Percentiles rank a stretch among this genome's conserved stretches.
Evolutionary conservation across 2,329 filamentous ascomycete genomes (phyloP).

Genomic region (Epicoccum nigrum): DNA sequence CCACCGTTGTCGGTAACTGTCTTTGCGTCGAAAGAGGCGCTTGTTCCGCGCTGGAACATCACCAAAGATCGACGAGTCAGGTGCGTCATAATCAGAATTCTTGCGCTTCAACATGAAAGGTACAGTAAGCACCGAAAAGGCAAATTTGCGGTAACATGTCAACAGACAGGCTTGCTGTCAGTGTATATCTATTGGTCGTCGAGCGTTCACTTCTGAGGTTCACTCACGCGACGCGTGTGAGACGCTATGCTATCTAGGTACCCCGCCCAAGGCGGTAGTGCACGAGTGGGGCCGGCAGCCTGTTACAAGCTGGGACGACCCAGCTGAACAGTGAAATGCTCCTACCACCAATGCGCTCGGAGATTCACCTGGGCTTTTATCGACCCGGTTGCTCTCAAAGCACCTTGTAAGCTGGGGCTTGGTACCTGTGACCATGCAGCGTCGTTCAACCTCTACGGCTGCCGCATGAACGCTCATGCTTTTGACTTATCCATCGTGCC

Average conservation of each 20-base stretch:
- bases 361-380: no score
- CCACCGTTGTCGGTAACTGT: constrained; percentile 26
- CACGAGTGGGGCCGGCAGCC: constrained; percentile 15
- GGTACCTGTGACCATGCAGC: background rate
- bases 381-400: background rate
- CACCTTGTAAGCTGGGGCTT: background rate
- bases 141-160: constrained; percentile 4
- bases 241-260: constrained; percentile 14
- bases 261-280: constrained; percentile 14
- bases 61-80: constrained; percentile 29
- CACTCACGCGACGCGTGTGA: constrained; percentile 20
- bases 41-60: constrained; percentile 27
- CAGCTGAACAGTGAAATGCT: background rate
- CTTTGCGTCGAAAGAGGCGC: constrained; percentile 31
- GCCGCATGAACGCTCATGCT: background rate
- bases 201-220: constrained; percentile 5
- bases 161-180: constrained; percentile 3
- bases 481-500: background rate
- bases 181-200: constrained; percentile 4
- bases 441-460: background rate
- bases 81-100: constrained; percentile 22
- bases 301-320: background rate
- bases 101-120: constrained; percentile 36
- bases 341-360: background rate
- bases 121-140: constrained; percentile 8